These are phyloP conservation scores for Penicillium verhagenii DNA, from an alignment of 495 filamentous ascomycete species.

Conservation along the genomic window DNA sequence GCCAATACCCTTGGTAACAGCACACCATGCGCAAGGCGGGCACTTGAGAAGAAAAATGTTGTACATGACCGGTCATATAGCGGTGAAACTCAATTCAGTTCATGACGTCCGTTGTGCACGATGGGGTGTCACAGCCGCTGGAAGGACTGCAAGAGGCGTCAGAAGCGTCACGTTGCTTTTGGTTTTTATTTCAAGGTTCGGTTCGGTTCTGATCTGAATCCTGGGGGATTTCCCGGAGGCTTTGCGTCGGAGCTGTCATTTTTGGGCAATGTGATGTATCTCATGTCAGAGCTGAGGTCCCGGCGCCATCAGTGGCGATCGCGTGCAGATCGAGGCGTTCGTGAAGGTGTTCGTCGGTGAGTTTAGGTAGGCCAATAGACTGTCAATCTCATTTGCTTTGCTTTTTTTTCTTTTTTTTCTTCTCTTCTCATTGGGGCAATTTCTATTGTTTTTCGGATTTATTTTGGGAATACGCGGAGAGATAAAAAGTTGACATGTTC, in stretches of 20 bases:
- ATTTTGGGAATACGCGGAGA: neutral
- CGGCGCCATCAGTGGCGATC: slow-evolving; percentile 11
- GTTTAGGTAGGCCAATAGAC: slow-evolving; percentile 4
- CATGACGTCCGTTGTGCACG: slow-evolving; percentile 12
- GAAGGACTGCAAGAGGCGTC: slow-evolving; percentile 1
- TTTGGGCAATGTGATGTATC: slow-evolving; percentile 22
- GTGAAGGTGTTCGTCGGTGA: slow-evolving; percentile 13
- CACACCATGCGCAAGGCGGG: neutral
- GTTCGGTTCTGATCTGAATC: neutral
- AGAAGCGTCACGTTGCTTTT: slow-evolving; percentile 1
- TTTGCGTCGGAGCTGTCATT: slow-evolving; percentile 14
- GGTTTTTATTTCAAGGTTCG: neutral
- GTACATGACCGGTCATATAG: slow-evolving; percentile 24
- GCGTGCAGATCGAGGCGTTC: slow-evolving; percentile 17
- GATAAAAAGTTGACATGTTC: neutral
- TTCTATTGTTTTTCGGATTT: neutral
- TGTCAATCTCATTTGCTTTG: neutral
- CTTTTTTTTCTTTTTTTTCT: neutral
- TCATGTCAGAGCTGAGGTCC: slow-evolving; percentile 28
- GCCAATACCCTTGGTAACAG: too few relatives aligned
- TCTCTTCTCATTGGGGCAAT: neutral
- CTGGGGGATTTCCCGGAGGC: neutral
- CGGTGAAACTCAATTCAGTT: slow-evolving; percentile 15
- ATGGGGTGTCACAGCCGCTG: slow-evolving; percentile 12
- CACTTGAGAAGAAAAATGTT: slow-evolving; percentile 1